Percentiles rank a stretch among this genome's conserved stretches.
Evolutionary conservation across 257 asterid species (phyloP).

Genomic region (Linaria vulgaris): DNA sequence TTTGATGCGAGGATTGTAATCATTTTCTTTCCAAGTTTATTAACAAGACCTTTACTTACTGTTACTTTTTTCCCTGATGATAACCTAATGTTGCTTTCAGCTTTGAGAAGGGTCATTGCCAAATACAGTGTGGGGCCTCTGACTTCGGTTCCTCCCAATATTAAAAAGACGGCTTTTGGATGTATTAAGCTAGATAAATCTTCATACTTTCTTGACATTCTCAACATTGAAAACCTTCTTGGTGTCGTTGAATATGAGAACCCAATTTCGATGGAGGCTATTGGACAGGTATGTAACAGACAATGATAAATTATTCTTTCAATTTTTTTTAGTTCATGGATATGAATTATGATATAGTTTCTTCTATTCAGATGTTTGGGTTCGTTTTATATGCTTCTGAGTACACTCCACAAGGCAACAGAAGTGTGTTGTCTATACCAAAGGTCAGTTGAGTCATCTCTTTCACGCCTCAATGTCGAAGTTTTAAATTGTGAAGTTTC

Average conservation of each 20-base stretch:
- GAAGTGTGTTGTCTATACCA: slow-evolving; percentile 57
- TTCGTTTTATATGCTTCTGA: slow-evolving; percentile 70
- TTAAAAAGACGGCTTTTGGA: slow-evolving; percentile 69
- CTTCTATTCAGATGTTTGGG: slow-evolving; percentile 80
- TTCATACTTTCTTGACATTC: slow-evolving; percentile 52
- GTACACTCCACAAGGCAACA: slow-evolving; percentile 51
- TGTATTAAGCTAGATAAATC: slow-evolving; percentile 49
- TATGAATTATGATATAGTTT: slow-evolving; percentile 26
- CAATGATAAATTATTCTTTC: slow-evolving; percentile 21
- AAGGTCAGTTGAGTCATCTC: slow-evolving; percentile 46
- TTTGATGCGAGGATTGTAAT: background rate
- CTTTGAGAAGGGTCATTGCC: slow-evolving; percentile 71
- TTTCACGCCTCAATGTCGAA: slow-evolving; percentile 9
- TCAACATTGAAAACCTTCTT: slow-evolving; percentile 35
- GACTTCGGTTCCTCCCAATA: slow-evolving; percentile 56
- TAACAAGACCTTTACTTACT: background rate
- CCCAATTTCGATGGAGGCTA: slow-evolving; percentile 80
- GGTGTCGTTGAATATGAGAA: slow-evolving; percentile 53
- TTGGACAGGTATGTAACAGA: slow-evolving; percentile 68
- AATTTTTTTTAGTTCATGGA: slow-evolving; percentile 18
- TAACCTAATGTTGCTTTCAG: slow-evolving; percentile 49
- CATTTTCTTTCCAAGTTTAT: too few relatives aligned
- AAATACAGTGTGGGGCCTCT: slow-evolving; percentile 55
- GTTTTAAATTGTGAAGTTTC: slow-evolving; percentile 6
- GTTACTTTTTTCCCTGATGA: slow-evolving; percentile 17